Evolutionary conservation across 2,329 filamentous ascomycete species (phyloP), one percentile per base, ranked within the genome.

Genomic region (Monosporascus sp.): DNA sequence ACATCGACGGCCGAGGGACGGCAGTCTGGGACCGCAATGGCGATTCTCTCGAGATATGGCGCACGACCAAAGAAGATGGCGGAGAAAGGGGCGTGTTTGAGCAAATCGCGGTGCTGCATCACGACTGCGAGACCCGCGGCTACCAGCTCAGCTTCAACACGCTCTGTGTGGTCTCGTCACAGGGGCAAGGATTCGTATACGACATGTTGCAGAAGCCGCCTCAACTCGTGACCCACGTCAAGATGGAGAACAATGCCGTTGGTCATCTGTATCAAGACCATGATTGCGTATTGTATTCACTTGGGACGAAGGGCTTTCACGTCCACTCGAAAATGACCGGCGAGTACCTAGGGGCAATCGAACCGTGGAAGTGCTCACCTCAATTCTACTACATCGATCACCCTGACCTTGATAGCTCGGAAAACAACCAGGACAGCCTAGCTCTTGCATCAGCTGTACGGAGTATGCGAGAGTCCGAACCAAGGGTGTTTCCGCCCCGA

Each of bases 41-140:
- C 3, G 69, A 76, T 59, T 67, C 70, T 1, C 56, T 77, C 1
- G 74, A 77, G 55, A 71, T 77, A 2, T 77, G 75, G 74, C 66
- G 70, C 51, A 46, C 43, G 11, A 65, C 70, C 0, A 70, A 68
- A 22, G 38, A 65, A 22, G 67, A 70, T 22, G 69, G 63, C 11
- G 54, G 63, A 14, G 46, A 55, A 14, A 65, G 70, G 35, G 74
- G 73, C 17, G 65, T 69, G 37, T 76, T 77, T 52, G 64, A 64
- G 22, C 68, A 60, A 15, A 65, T 74, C 27, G 69, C 71, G 1
- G 57, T 73, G 3, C 58, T 77, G 48, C 60, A 69, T 20, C 74
- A 77, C 53, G 66, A 73, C 46, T 69, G 66, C 27, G 66, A 72
- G 58, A 76, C 72, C 1, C 64, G 74, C 62, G 74, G 74, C 14